A percentile compares a stretch with the other conserved stretches of the same genome.
These are phyloP conservation scores for Kurtzmaniella fragi DNA, from an alignment of 805 yeast species.

Conservation along the genomic window DNA sequence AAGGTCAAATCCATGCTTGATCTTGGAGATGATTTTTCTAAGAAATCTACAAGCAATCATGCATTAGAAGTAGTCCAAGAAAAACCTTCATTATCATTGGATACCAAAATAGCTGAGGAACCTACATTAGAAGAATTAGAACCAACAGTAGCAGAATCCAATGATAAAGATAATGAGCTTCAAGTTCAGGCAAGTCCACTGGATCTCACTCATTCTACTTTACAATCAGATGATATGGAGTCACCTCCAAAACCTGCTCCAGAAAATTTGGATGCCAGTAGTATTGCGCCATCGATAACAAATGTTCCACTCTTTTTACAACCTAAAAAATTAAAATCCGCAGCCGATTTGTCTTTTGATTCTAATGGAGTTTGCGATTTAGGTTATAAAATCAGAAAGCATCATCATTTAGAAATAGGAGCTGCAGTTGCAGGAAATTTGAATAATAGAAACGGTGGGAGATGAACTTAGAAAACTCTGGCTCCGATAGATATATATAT, in stretches of 20 bases:
- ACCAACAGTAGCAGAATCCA: not conserved
- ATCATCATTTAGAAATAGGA: slow-evolving; percentile 36
- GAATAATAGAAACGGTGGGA: slow-evolving; percentile 9
- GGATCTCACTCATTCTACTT: not conserved
- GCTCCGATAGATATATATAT: too few species aligned
- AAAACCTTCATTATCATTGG: too few species aligned
- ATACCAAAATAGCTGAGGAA: not conserved
- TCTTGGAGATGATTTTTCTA: slow-evolving; percentile 3
- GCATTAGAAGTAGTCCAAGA: too few species aligned
- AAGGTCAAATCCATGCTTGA: slow-evolving; percentile 29
- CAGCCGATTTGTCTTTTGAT: slow-evolving; percentile 15
- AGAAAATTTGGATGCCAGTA: not conserved
- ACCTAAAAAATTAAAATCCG: slow-evolving; percentile 4
- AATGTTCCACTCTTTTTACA: slow-evolving; percentile 2
- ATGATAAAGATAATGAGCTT: not conserved
- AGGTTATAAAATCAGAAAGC: slow-evolving; percentile 39
- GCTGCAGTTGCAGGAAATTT: slow-evolving; percentile 24
- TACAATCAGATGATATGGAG: not conserved
- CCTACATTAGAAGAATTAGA: not conserved
- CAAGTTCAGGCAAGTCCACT: not conserved
- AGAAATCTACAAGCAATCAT: not conserved
- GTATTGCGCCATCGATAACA: not conserved
- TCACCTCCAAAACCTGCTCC: not conserved
- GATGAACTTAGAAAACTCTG: slow-evolving; percentile 4
- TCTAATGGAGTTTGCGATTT: slow-evolving; percentile 33